Evolutionary conservation across 2,329 filamentous ascomycete species (phyloP).

Genomic region (Fusarium brevicatenulatum): DNA sequence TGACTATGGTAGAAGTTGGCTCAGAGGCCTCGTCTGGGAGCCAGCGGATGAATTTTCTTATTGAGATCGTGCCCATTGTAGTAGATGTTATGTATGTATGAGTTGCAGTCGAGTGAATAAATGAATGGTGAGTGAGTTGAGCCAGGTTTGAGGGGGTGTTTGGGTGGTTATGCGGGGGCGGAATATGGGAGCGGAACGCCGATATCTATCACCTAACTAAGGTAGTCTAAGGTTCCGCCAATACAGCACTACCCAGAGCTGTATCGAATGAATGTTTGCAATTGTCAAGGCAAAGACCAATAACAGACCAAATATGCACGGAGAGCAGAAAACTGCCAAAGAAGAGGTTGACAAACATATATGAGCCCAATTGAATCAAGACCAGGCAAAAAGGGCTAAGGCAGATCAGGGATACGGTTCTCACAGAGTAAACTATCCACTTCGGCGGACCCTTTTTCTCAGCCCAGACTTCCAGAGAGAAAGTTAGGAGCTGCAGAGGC

Average conservation of each 20-base stretch:
- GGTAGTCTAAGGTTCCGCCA: no score
- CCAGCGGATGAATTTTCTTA: conserved; percentile 69
- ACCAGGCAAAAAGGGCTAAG: neutral
- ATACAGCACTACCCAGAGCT: neutral
- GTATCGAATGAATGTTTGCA: neutral
- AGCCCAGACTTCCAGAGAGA: neutral
- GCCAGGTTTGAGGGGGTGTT: neutral
- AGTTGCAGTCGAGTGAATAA: neutral
- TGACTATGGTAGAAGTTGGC: conserved; percentile 71
- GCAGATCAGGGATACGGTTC: rapidly evolving
- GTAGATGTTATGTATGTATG: rapidly evolving
- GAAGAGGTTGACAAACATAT: rapidly evolving
- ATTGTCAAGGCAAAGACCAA: neutral
- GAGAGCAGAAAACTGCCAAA: neutral
- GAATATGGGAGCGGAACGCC: conserved; percentile 11
- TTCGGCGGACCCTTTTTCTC: neutral
- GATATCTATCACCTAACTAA: no score
- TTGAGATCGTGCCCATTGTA: conserved; percentile 60
- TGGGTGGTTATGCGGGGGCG: conserved; percentile 5
- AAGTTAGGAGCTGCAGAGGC: rapidly evolving
- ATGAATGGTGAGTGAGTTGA: neutral
- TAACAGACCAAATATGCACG: neutral
- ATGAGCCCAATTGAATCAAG: rapidly evolving
- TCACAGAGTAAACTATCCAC: rapidly evolving
- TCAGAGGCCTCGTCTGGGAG: conserved; percentile 62